These are phyloP conservation scores for Trypanosoma vivax DNA, from an alignment of 208 protist genomes.

Conservation along the genomic window DNA sequence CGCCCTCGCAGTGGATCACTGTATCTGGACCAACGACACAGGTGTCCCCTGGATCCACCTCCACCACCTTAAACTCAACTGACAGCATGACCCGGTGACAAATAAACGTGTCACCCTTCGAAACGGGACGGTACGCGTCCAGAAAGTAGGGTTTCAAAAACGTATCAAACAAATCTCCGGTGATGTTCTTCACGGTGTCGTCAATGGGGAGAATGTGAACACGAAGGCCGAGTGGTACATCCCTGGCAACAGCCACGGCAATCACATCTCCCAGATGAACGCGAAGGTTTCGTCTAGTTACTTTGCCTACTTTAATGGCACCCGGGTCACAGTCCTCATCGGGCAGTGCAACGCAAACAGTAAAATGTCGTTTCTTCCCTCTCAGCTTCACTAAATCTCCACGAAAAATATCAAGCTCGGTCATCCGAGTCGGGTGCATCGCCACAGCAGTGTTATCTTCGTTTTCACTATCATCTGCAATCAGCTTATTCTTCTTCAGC, in stretches of 20 bases:
- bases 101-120: conserved; percentile 98
- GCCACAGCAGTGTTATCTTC: conserved; percentile 98
- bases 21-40: conserved; percentile 99
- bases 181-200: conserved; percentile 99
- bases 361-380: conserved; percentile 97
- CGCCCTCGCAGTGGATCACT: conserved; percentile 99
- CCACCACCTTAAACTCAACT: conserved; percentile 99
- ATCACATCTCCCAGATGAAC: conserved; percentile 98
- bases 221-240: conserved; percentile 97
- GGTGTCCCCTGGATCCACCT: conserved; percentile 96
- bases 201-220: conserved; percentile 99
- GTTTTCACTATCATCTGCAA: conserved; percentile 96
- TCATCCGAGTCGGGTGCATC: conserved; percentile 93
- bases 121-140: conserved; percentile 98
- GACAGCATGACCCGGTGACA: conserved; percentile 96
- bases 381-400: conserved; percentile 97
- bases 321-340: conserved; percentile 91
- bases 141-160: conserved; percentile 99
- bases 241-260: conserved; percentile 91
- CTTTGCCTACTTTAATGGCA: conserved; percentile 99
- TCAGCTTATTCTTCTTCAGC: conserved; percentile 92
- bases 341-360: conserved; percentile 95
- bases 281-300: conserved; percentile 98
- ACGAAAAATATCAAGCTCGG: conserved; percentile 98
- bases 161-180: conserved; percentile 99